These are phyloP conservation scores for Rhododendron ferrugineum DNA, from an alignment of 148 eudicot species.

Conservation along the genomic window DNA sequence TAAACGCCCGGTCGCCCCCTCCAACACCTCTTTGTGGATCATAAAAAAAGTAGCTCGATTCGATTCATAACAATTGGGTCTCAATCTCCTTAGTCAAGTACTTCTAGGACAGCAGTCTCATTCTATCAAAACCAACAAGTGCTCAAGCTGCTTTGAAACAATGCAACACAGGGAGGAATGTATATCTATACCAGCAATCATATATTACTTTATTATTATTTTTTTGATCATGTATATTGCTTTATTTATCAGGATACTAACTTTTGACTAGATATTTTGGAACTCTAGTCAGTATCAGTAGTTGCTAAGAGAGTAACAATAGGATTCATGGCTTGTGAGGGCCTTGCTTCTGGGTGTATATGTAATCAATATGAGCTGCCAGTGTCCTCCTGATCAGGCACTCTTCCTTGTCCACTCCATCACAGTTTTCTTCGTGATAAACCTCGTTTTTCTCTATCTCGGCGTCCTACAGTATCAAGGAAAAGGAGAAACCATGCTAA, in stretches of 20 bases:
- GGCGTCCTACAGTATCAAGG: neutral
- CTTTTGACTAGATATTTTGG: neutral
- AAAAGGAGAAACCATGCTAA: neutral
- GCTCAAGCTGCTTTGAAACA: neutral
- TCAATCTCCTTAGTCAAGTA: neutral
- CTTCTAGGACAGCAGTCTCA: neutral
- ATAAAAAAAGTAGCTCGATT: neutral
- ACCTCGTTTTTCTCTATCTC: neutral
- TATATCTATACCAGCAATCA: neutral
- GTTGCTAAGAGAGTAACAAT: neutral
- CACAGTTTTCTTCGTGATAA: conserved; percentile 2
- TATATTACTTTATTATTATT: neutral
- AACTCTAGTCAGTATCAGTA: neutral
- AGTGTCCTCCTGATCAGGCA: conserved; percentile 19
- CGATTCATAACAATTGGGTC: neutral
- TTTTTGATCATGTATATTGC: neutral
- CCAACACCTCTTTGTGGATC: neutral
- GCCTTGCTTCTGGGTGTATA: conserved; percentile 11
- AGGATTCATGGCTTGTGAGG: neutral
- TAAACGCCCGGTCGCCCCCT: neutral
- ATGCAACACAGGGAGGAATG: neutral
- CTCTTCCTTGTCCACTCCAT: conserved; percentile 13
- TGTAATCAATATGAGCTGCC: conserved; percentile 17
- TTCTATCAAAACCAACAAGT: neutral
- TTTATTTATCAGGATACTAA: neutral